Evolutionary conservation across 176 grass and related monocot species (phyloP), one percentile per base, ranked within the genome.

Genomic region (Carex parvula): DNA sequence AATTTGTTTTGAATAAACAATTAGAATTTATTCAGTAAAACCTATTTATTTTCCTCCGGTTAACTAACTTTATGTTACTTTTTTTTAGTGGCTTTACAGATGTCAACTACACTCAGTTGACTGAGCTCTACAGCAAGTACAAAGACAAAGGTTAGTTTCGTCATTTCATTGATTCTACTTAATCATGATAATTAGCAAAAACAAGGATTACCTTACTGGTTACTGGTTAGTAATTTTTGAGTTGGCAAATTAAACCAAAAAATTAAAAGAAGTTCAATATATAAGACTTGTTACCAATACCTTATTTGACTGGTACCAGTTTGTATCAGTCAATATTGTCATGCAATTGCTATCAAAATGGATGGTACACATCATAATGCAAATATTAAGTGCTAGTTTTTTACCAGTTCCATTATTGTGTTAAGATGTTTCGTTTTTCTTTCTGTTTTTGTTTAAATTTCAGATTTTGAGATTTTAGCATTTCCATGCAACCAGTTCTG

Each of bases 401-500:
- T 5, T 77, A 52, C 42, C 70, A 55, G 22, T 76, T 15, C 10
- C 22, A 30, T 54, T 53, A 24, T 32, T 76, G 32, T 53, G 48
- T 55, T 55, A 22, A 55, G 72, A 32, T 17, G 48, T 30, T 74
- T 29, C 0, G 3, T 37, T 8, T 68, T 37, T 8, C 10, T 61
- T 41, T 22, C 33, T 78, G 15, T 62, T 78, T 8, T 87, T 89
- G 55, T 22, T 26, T 71, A 64, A 75, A 85, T 54, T 13, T 32
- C 77, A 99, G 96, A 95, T 69, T 99, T 99, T 84, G 93, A 93
- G 88, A 92, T 99, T 86, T 88, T 99, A 84, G 96, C 91, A 85
- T 95, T 99, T 86, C 93, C 93, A 16, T 99, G 96, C 90, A 99
- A 99, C 71, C 96, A 99, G 81, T 99, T 95, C 79, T 85, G 92